Percentiles rank a stretch among this genome's conserved stretches.
Conservation (phyloP, 2,329 filamentous ascomycete genomes). For the Plenodomus tracheiphilus region DNA sequence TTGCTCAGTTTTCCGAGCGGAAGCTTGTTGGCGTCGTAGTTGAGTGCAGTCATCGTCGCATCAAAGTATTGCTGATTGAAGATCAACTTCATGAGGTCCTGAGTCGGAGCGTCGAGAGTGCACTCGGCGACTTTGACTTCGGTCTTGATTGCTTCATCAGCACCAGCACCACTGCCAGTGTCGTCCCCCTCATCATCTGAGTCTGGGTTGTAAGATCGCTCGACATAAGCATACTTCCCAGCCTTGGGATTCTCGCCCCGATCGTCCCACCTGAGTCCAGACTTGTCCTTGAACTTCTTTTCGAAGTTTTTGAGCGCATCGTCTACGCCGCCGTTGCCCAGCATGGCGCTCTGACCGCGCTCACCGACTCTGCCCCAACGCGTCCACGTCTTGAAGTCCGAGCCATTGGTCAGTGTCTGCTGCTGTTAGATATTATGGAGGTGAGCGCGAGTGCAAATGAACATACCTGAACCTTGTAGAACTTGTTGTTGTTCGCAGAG, state of each 20-base stretch:
- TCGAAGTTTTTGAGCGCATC: conserved; percentile 52
- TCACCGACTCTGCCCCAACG: conserved; percentile 78
- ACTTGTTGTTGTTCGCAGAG: conserved; percentile 77
- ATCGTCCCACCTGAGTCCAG: conserved; percentile 56
- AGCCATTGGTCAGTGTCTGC: conserved; percentile 8
- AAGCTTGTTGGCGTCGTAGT: conserved; percentile 75
- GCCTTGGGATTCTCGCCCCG: conserved; percentile 59
- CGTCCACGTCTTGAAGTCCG: conserved; percentile 66
- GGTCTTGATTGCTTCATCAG: conserved; percentile 24
- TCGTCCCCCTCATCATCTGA: conserved; percentile 51
- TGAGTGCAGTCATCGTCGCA: conserved; percentile 66
- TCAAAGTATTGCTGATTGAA: conserved; percentile 78
- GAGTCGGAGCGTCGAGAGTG: conserved; percentile 62
- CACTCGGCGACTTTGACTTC: conserved; percentile 47
- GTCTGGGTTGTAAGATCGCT: conserved; percentile 74
- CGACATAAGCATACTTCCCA: conserved; percentile 77
- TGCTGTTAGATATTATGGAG: neutral
- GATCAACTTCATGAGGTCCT: conserved; percentile 76
- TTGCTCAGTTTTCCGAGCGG: conserved; percentile 85
- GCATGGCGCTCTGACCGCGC: conserved; percentile 49
- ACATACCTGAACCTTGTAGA: conserved; percentile 71
- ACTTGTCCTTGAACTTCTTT: conserved; percentile 62
- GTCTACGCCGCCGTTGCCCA: conserved; percentile 45
- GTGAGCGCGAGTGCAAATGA: neutral
- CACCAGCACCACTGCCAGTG: conserved; percentile 37